These are phyloP conservation scores for Tolypocladium album DNA, from an alignment of 2,329 filamentous ascomycete genomes.

Conservation along the genomic window DNA sequence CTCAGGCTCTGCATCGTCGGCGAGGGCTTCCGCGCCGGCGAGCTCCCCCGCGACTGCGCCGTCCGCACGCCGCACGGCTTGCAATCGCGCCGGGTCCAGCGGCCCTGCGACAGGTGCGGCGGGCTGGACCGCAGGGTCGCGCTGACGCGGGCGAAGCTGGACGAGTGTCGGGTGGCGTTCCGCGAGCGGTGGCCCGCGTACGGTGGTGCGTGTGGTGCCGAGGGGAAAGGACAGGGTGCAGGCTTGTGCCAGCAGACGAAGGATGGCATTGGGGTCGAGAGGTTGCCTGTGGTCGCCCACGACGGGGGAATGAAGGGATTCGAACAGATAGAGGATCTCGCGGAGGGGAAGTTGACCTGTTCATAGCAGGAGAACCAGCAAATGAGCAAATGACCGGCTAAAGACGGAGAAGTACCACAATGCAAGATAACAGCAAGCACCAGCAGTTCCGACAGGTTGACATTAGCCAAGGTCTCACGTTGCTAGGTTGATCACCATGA, in stretches of 20 bases:
- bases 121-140: conserved; percentile 8
- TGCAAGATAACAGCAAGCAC: no score
- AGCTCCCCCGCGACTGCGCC: conserved; percentile 8
- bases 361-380: no score
- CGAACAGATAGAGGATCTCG: background rate
- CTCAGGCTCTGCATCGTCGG: conserved; percentile 10
- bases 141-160: conserved; percentile 7
- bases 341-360: no score
- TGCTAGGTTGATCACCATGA: no score
- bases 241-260: background rate
- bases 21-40: conserved; percentile 5
- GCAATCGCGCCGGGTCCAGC: conserved; percentile 9
- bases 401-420: no score
- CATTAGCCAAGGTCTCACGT: no score
- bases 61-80: conserved; percentile 10
- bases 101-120: conserved; percentile 13
- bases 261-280: background rate
- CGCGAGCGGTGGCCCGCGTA: background rate
- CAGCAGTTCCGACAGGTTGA: no score
- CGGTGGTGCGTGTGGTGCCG: background rate
- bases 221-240: background rate
- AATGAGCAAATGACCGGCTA: background rate
- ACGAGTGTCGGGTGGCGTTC: conserved; percentile 4
- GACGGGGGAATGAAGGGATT: background rate
- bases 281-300: background rate